Base-by-base conservation (phyloP, 2,329 filamentous ascomycete species). In the Phaeophleospora eucalypticola region DNA sequence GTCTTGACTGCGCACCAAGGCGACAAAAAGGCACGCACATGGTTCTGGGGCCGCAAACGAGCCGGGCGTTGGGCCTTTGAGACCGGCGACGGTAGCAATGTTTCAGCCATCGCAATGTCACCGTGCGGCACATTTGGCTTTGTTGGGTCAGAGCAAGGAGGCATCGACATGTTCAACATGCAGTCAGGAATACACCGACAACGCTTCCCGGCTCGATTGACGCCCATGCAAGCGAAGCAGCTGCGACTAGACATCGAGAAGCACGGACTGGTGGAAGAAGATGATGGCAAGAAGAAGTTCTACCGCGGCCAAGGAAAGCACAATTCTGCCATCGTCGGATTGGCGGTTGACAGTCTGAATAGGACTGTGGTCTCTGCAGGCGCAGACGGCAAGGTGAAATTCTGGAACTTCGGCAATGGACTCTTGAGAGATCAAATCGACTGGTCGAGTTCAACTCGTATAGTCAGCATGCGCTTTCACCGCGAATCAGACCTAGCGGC, bases 41-140 rank as follows among this genome's bases (percentile, higher is more conserved):
- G 93, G 93, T 96, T 96, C 70, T 97, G 93, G 90, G 93, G 91
- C 4, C 84, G 89, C 46, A 96, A 94, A 69, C 83, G 86, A 59
- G 90, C 93, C 40, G 93, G 93, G 9, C 79, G 93, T 53, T 98
- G 93, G 93, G 85, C 87, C 0, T 88, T 98, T 58, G 83, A 87
- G 55, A 96, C 90, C 0, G 80, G 85, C 34, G 93, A 98, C 68
- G 80, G 81, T 15, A 79, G 82, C n/a, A 80, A 89, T 60, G 91
- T 95, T 29, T 79, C 72, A 54, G 91, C 87, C 43, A 89, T 98
- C 16, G 81, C 89, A 9, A 85, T 98, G 50, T 95, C 88, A 44
- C 80, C 88, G 1, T 98, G 93, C 61, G 93, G 93, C 46, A 96
- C 87, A 1, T 98, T 98, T 72, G 90, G 90, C 2, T 71, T 97